Evolutionary conservation across 2,329 filamentous ascomycete genomes (phyloP).

Genomic region (Aspergillus brasiliensis): DNA sequence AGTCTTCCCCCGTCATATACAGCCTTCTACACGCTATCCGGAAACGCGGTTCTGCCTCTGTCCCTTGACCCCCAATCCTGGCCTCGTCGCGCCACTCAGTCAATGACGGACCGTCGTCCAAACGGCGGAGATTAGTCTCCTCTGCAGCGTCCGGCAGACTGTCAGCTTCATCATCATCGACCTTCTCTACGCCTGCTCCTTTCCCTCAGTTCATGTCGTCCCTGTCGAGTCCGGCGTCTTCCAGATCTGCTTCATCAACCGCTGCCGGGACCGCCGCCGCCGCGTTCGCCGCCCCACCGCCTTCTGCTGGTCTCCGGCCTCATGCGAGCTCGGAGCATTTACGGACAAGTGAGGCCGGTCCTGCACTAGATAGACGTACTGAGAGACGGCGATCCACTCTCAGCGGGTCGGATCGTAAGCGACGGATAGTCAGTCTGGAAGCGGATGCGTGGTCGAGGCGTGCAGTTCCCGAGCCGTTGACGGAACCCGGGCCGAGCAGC

Average conservation of each 20-base stretch:
- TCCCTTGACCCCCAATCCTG: conserved; percentile 20
- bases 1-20: too few species aligned
- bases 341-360: conserved; percentile 19
- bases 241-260: conserved; percentile 19
- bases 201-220: conserved; percentile 28
- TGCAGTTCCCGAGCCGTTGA: conserved; percentile 11
- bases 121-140: conserved; percentile 39
- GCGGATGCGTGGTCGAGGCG: conserved; percentile 30
- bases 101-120: conserved; percentile 36
- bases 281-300: conserved; percentile 12
- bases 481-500: conserved; percentile 20
- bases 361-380: conserved; percentile 18
- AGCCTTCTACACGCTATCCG: too few species aligned
- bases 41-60: neutral
- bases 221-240: conserved; percentile 22
- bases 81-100: conserved; percentile 29
- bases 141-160: conserved; percentile 23
- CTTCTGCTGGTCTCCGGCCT: conserved; percentile 11
- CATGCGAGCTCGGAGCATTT: conserved; percentile 20
- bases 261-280: conserved; percentile 12
- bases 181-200: neutral
- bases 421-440: conserved; percentile 42
- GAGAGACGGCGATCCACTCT: conserved; percentile 26
- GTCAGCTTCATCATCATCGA: conserved; percentile 5
- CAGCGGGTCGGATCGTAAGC: conserved; percentile 42